phyloP scores from a whole-genome alignment of 768 basidiomycete genomes.

The Mycena vitilis region DNA sequence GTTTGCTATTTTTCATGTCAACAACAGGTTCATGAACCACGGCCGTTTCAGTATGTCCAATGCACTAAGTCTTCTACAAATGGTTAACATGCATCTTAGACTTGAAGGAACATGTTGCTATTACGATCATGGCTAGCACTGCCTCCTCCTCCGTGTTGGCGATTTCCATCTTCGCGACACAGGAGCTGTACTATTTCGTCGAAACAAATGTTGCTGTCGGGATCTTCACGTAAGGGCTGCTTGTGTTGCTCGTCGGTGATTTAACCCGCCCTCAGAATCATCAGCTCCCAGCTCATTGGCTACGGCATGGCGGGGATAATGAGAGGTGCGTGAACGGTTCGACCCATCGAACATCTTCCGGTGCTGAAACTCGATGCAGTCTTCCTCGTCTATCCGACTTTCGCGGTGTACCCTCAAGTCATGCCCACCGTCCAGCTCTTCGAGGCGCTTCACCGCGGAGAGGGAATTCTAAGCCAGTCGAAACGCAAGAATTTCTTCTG shows the following conservation, averaged over 20 bases:
- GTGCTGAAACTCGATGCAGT: conserved; percentile 42
- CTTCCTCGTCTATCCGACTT: conserved; percentile 63
- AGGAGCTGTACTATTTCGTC: conserved; percentile 64
- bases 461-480: conserved; percentile 51
- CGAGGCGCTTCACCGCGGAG: conserved; percentile 55
- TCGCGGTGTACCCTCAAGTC: conserved; percentile 53
- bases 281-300: conserved; percentile 52
- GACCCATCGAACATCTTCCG: no score
- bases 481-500: conserved; percentile 62
- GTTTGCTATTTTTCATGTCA: neutral
- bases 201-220: conserved; percentile 53
- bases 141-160: conserved; percentile 62
- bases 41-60: conserved; percentile 61
- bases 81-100: conserved; percentile 32
- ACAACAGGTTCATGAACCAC: conserved; percentile 57
- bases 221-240: conserved; percentile 48
- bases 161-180: conserved; percentile 64
- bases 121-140: conserved; percentile 67
- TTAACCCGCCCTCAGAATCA: conserved; percentile 38
- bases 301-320: conserved; percentile 51
- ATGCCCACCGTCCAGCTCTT: conserved; percentile 56
- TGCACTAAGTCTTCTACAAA: neutral
- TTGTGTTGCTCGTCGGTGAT: neutral
- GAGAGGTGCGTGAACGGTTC: no score
- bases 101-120: conserved; percentile 63